Base-by-base conservation (phyloP, 2,329 filamentous ascomycete genomes). In the Tothia fuscella region DNA sequence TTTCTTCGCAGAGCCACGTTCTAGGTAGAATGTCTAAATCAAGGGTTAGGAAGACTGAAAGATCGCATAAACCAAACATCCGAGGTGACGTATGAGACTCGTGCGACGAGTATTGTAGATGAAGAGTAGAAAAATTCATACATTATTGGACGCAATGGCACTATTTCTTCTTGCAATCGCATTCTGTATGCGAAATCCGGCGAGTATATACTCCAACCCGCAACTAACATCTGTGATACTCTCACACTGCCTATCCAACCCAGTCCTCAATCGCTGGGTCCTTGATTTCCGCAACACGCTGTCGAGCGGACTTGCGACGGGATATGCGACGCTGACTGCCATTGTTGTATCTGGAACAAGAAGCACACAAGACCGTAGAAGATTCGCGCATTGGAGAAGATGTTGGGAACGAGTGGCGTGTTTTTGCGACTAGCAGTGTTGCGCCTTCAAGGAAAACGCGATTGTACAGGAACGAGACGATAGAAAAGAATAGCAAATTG, bases 291-390 rank as follows among this genome's bases (percentile, higher is more conserved):
- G 58, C 61, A 52, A 63, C 52, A 50, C 60, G 59, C 48, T 60
- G 58, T 52, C 57, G 59, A 48, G 59, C 54, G 46, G 58, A 58
- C 54, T 55, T 53, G 46, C 58, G 60, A 48, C 60, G 52, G 51
- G 61, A 52, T 51, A 56, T 53, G 56, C 59, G 58, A 62, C 61
- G 56, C 60, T 56, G 51, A 60, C 57, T 55, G 66, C 65, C 67
- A 70, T 70, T 55, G 50, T 61, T 56, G 43, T 49, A 45, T 49
- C 42, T 44, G 47, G 48, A 52, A 44, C 50, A 44, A 44, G 33
- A 36, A 43, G 47, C 50, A 43, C 46, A 38, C 46, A 45, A 48
- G 46, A 46, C 45, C 33, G 41, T 30, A 24, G 41, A 38, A 32
- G 32, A 20, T 28, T 22, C 20, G 41, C 41, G 32, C 41, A 43